Percentiles rank a stretch among this genome's conserved stretches.
These are phyloP conservation scores for Excoecaria agallocha DNA, from an alignment of 345 rosid species.

Conservation along the genomic window DNA sequence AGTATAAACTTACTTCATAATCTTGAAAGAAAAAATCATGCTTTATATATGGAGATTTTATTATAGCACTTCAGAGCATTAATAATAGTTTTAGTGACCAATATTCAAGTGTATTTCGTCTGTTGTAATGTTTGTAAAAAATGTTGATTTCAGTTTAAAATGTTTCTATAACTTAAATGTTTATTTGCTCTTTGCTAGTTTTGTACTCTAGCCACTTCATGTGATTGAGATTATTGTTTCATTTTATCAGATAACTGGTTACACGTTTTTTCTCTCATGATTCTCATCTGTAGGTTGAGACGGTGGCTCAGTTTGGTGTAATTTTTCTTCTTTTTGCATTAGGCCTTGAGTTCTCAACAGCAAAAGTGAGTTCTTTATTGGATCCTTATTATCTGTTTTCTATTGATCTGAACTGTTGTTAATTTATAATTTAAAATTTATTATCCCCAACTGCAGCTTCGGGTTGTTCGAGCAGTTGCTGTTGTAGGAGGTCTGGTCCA, in stretches of 20 bases:
- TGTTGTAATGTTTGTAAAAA: slow-evolving; percentile 9
- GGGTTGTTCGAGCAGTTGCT: slow-evolving; percentile 93
- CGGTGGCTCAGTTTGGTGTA: slow-evolving; percentile 98
- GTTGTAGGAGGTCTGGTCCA: slow-evolving; percentile 87
- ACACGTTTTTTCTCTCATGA: neutral
- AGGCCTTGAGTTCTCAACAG: slow-evolving; percentile 81
- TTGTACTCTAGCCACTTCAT: neutral
- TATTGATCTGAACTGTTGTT: neutral
- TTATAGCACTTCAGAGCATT: neutral
- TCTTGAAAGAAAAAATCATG: neutral
- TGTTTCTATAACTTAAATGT: neutral
- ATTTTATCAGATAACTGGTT: neutral
- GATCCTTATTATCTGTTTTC: slow-evolving; percentile 4
- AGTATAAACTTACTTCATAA: neutral
- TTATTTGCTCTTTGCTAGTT: neutral
- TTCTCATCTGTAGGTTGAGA: slow-evolving; percentile 64
- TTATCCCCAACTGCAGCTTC: slow-evolving; percentile 57
- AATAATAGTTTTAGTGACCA: neutral
- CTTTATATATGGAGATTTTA: neutral
- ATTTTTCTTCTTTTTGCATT: slow-evolving; percentile 92
- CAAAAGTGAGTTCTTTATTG: slow-evolving; percentile 49
- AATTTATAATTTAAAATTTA: neutral
- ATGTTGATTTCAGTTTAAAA: neutral
- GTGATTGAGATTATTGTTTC: neutral
- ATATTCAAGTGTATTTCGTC: neutral